These are phyloP conservation scores for Aureobasidium sp. DNA, from an alignment of 2,329 filamentous ascomycete species.

Conservation along the genomic window DNA sequence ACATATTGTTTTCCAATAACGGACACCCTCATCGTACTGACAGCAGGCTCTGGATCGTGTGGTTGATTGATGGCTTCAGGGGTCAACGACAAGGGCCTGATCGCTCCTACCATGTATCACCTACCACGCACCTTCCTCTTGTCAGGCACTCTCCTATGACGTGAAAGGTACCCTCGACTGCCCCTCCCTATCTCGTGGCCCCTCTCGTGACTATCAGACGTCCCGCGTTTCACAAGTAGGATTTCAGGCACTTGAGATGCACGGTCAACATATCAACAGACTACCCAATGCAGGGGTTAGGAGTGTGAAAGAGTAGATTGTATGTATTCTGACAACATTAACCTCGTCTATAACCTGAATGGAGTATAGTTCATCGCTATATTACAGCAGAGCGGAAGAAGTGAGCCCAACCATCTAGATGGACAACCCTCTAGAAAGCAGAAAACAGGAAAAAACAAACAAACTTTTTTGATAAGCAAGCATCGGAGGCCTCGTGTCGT, in stretches of 20 bases:
- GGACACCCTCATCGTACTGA: no score
- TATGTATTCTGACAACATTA: not conserved
- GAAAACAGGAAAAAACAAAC: not conserved
- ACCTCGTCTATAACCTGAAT: not conserved
- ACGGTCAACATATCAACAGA: not conserved
- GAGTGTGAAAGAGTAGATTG: not conserved
- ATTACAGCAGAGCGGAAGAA: not conserved
- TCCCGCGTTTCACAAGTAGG: not conserved
- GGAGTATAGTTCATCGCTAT: not conserved
- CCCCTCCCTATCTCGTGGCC: not conserved
- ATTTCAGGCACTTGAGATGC: not conserved
- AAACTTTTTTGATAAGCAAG: not conserved
- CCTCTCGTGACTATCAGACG: not conserved
- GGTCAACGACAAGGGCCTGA: not conserved
- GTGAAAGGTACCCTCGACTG: not conserved
- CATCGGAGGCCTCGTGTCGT: constrained; percentile 7
- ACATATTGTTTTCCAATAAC: no score
- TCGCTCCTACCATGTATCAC: not conserved
- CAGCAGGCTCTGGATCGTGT: no score
- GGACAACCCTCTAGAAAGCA: not conserved
- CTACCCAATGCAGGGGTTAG: not conserved
- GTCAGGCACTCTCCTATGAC: not conserved
- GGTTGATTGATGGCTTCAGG: no score
- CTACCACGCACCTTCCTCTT: no score
- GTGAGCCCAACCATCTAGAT: not conserved